Evolutionary conservation across 305 asterid genomes (phyloP), one percentile per base, ranked within the genome.

Genomic region (Fraxinus velutina): DNA sequence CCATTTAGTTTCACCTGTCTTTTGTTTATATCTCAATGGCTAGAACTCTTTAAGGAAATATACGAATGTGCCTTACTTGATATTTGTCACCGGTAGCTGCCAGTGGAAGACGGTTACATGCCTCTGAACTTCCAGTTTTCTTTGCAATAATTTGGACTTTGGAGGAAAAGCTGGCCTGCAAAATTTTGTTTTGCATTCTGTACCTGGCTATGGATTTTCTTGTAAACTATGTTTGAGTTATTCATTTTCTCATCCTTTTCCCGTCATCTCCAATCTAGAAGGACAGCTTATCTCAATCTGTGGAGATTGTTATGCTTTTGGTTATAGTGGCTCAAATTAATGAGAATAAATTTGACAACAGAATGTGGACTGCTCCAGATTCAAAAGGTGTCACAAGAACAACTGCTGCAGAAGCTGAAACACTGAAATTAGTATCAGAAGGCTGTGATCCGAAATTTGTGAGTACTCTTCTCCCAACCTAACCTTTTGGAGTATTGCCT

Each of bases 391-490:
- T 93, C 72, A 50, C 92, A 27, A 89, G 89, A 88, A 89, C 91
- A 77, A 83, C 96, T 29, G 68, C 92, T 3, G 88, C 85, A 37
- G 98, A 93, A 84, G 89, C 92, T 19, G 97, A 88, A 83, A 85
- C 84, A 76, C 80, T 94, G 76, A 94, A 90, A 75, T 87, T 92
- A 78, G 88, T 92, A 79, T 90, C 97, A 44, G 97, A 93, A 89
- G 91, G 90, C 55, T 93, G 96, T 79, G 88, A 84, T 86, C 94
- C 93, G 71, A 90, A 81, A 73, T 81, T 88, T 83, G 98, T 94
- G 88, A 91, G 98, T 88, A 33, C 34, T 33, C 17, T 33, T 21
- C 81, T 62, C 70, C 71, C 75, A 39, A 70, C 77, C 60, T 15
- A 60, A 50, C 66, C 33, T 77, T 83, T 71, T 32, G 21, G 37